These are phyloP conservation scores for Blepharisma undulans DNA, from an alignment of 169 alveolate genomes.

Conservation along the genomic window DNA sequence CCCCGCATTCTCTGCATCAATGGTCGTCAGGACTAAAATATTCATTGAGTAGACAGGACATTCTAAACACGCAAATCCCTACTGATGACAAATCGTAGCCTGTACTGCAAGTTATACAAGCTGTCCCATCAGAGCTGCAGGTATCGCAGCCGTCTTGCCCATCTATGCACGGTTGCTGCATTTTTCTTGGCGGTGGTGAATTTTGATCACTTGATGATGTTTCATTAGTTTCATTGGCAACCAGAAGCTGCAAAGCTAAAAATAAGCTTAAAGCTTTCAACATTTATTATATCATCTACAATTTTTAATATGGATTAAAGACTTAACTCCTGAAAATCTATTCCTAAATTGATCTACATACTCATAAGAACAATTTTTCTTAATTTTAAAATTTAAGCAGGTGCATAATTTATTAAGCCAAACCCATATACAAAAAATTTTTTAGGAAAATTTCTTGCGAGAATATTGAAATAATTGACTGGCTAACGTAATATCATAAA, in stretches of 20 bases:
- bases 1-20: background rate
- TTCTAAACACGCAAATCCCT: background rate
- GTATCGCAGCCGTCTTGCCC: background rate
- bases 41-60: background rate
- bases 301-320: no score
- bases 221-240: background rate
- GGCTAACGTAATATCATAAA: background rate
- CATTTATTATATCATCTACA: background rate
- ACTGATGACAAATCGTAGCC: background rate
- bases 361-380: background rate
- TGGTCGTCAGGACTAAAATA: background rate
- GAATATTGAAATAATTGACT: background rate
- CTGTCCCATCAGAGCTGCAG: background rate
- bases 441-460: background rate
- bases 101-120: background rate
- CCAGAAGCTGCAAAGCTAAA: background rate
- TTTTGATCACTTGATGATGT: background rate
- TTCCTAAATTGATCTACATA: background rate
- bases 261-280: background rate
- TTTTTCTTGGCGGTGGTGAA: background rate
- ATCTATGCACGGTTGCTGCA: background rate
- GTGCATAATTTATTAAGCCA: background rate
- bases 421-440: background rate
- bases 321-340: background rate
- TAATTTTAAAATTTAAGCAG: no score